phyloP scores from a whole-genome alignment of 176 grass and related monocot genomes.

The Secale cereale region DNA sequence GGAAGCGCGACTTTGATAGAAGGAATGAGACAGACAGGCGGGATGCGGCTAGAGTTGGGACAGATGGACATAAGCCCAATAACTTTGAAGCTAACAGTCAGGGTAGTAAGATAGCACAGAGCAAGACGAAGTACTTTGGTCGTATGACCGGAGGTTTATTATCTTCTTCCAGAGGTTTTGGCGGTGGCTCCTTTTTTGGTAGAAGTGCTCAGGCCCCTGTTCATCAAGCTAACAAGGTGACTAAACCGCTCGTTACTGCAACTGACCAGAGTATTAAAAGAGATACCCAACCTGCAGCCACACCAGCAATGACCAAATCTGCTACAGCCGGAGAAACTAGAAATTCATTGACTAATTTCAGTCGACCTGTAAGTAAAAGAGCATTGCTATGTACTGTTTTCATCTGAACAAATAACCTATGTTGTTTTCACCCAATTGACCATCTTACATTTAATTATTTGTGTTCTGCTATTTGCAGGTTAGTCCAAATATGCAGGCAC shows the following conservation, averaged over 20 bases:
- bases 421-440: conserved; percentile 18
- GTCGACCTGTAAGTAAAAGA: conserved; percentile 68
- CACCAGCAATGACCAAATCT: conserved; percentile 29
- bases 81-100: conserved; percentile 37
- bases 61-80: conserved; percentile 41
- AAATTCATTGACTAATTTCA: conserved; percentile 41
- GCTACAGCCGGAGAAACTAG: conserved; percentile 46
- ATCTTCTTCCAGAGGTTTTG: conserved; percentile 72
- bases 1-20: conserved; percentile 48
- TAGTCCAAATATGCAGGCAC: conserved; percentile 61
- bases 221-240: conserved; percentile 52
- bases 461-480: conserved; percentile 46
- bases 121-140: conserved; percentile 67
- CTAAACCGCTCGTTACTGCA: conserved; percentile 33
- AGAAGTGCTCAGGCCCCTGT: conserved; percentile 52
- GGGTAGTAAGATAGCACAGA: conserved; percentile 39
- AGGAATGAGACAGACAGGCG: conserved; percentile 50
- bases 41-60: conserved; percentile 20
- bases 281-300: conserved; percentile 49
- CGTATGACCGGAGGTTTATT: conserved; percentile 58
- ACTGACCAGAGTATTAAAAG: conserved; percentile 59
- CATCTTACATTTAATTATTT: conserved; percentile 21
- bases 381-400: conserved; percentile 10
- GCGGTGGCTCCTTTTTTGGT: conserved; percentile 60
- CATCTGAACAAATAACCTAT: not conserved